These are phyloP conservation scores for Apiospora saccharicola DNA, from an alignment of 2,329 filamentous ascomycete species.

Conservation along the genomic window DNA sequence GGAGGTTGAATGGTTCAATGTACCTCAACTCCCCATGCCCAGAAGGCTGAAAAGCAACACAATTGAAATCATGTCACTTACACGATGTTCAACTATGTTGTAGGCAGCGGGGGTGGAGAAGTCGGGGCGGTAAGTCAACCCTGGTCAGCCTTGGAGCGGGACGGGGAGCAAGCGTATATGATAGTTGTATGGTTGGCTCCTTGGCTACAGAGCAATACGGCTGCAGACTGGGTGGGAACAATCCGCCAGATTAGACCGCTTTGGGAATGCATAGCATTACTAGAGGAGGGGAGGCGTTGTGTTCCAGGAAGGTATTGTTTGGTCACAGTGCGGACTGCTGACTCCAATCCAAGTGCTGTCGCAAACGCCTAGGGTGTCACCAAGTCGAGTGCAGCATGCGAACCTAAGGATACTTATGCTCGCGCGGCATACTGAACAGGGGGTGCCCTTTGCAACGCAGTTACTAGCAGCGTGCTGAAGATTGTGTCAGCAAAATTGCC, in stretches of 20 bases:
- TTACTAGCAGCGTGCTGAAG: background rate
- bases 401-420: background rate
- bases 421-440: background rate
- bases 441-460: background rate
- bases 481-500: background rate
- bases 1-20: background rate
- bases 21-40: background rate
- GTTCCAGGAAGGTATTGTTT: background rate
- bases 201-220: background rate
- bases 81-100: background rate
- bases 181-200: background rate
- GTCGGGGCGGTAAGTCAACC: background rate
- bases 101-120: background rate
- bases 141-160: slow-evolving; percentile 6
- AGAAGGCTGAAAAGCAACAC: background rate
- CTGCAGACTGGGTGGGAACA: slow-evolving; percentile 5
- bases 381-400: background rate
- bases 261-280: slow-evolving; percentile 2
- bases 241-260: slow-evolving; percentile 2
- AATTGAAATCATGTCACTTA: background rate
- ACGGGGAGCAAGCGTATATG: background rate
- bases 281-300: background rate
- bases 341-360: background rate
- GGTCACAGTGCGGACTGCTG: background rate
- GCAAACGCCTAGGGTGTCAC: background rate